Evolutionary conservation across 805 yeast species (phyloP), one percentile per base, ranked within the genome.

Genomic region (Metschnikowia lachancei): DNA sequence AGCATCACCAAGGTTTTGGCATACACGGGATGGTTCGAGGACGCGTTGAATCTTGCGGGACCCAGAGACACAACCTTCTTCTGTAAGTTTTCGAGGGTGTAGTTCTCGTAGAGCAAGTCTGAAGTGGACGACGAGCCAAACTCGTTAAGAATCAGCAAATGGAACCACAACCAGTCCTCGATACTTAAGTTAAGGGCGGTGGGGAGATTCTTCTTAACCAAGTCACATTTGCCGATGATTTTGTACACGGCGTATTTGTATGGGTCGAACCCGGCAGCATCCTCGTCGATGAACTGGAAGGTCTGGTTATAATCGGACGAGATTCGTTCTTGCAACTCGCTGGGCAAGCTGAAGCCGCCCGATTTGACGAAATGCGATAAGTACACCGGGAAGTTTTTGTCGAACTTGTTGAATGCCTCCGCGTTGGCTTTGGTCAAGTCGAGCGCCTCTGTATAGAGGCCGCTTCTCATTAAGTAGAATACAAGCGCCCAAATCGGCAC

Each of bases 91-190:
- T 61, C 66, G 47, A 94, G 71, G 1, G 83, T 76, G 63, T 89
- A 92, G 51, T 78, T 76, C 56, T 88, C 96, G 60, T 79, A 81
- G 10, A 82, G 69, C 30, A 85, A 78, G 47, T 67, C 51, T 13
- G 59, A 58, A 3, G 54, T n/a, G 8, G 53, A 33, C 13, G 56
- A 58, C 14, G 54, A 50, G 41, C 50, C 54, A 41, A 56, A 61
- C 57, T 87, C 92, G 46, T 82, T 79, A 13, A 87, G 80, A 24
- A 92, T 74, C 65, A 82, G 76, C 46, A 94, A 75, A 65, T 94
- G 97, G 61, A 87, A 80, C 99, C 99, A 92, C 41, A 92, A 65
- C 98, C 98, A 92, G 67, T 92, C 98, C 65, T 92, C 98, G 39
- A 91, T 80, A 48, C 95, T 87, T 31, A 82, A 67, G 32, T 85